Percentiles rank a stretch among this genome's conserved stretches.
phyloP scores from a whole-genome alignment of 805 yeast genomes.

The Suhomyces sp. region DNA sequence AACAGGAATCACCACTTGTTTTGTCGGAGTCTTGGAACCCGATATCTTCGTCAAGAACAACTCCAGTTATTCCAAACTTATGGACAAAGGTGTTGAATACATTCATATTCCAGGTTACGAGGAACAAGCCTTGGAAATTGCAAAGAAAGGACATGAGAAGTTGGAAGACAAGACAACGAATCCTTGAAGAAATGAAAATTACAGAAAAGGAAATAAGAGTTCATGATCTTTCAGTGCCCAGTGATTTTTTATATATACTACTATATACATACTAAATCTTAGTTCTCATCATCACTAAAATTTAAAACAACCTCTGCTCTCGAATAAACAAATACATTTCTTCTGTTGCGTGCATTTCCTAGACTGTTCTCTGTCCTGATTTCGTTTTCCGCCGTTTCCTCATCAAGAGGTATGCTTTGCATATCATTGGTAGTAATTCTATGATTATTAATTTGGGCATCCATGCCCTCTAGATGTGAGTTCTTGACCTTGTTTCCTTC shows the following conservation, averaged over 20 bases:
- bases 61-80: slow-evolving; percentile 55
- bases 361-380: too few species aligned
- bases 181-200: neutral
- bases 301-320: slow-evolving; percentile 35
- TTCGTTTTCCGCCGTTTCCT: neutral
- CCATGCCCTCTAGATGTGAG: slow-evolving; percentile 10
- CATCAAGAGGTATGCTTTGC: neutral
- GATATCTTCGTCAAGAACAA: slow-evolving; percentile 82
- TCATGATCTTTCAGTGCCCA: neutral
- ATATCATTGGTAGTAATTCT: neutral
- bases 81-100: slow-evolving; percentile 62
- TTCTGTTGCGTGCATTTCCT: slow-evolving; percentile 10
- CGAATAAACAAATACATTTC: slow-evolving; percentile 40
- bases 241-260: too few species aligned
- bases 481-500: slow-evolving; percentile 8
- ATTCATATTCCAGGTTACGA: slow-evolving; percentile 83
- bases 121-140: slow-evolving; percentile 62
- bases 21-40: slow-evolving; percentile 92
- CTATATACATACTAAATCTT: neutral
- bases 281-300: slow-evolving; percentile 21
- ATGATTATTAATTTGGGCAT: slow-evolving; percentile 1
- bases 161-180: slow-evolving; percentile 6
- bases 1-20: slow-evolving; percentile 63
- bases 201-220: neutral
- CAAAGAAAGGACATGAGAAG: slow-evolving; percentile 67